phyloP scores from a whole-genome alignment of 1,284 basidiomycete genomes.

The Cutaneotrichosporon sp. region DNA sequence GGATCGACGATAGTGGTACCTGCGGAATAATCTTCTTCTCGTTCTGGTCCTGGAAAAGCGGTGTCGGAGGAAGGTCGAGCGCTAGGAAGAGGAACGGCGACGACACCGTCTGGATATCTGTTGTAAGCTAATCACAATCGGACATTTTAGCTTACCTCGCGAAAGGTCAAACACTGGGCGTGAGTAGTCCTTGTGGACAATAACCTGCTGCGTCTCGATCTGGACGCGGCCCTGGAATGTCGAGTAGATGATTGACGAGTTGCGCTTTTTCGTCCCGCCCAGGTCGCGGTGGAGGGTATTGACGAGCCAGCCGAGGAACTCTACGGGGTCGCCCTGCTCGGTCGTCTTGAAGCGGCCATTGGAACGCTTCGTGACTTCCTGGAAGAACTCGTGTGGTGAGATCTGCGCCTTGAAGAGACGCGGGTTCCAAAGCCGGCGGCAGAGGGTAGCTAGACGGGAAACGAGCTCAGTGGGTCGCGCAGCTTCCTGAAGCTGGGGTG shows the following conservation, averaged over 20 bases:
- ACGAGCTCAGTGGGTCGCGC: conserved; percentile 63
- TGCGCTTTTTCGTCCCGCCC: conserved; percentile 78
- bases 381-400: conserved; percentile 94
- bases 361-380: conserved; percentile 86
- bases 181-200: conserved; percentile 68
- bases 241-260: conserved; percentile 84
- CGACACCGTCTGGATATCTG: conserved; percentile 76
- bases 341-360: conserved; percentile 85
- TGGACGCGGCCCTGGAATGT: conserved; percentile 92
- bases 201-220: conserved; percentile 88
- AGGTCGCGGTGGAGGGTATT: conserved; percentile 89
- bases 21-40: conserved; percentile 99
- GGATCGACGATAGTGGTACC: conserved; percentile 80
- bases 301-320: conserved; percentile 93
- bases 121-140: conserved; percentile 9
- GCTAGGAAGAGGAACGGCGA: conserved; percentile 94
- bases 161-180: conserved; percentile 86
- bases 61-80: conserved; percentile 90
- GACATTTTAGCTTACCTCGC: conserved; percentile 58
- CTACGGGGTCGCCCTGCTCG: conserved; percentile 90
- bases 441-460: conserved; percentile 73
- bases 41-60: conserved; percentile 88
- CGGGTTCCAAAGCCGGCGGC: conserved; percentile 94
- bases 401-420: conserved; percentile 95
- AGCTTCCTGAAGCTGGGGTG: conserved; percentile 37